These are phyloP conservation scores for sweet orange (Citrus sinensis) DNA, from an alignment of 345 rosid species.

Conservation along the genomic window DVS_A1.0 CM039168.1:26498001-26498500, in stretches of 20 bases:
- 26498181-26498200: neutral
- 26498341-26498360: neutral
- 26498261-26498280: neutral
- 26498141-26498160: neutral
- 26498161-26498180: neutral
- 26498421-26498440: neutral
- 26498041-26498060: neutral
- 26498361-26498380: neutral
- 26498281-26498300: too few relatives aligned
- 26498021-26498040: neutral
- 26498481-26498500: too few relatives aligned
- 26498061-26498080: neutral
- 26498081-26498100: neutral
- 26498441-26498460: too few relatives aligned
- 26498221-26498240: neutral
- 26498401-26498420: neutral
- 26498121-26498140: neutral
- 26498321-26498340: neutral
- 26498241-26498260: neutral
- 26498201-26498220: neutral
- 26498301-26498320: too few relatives aligned
- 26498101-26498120: neutral
- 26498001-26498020: neutral
- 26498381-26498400: neutral
- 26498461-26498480: too few relatives aligned